These are phyloP conservation scores for Nicotiana tomentosiformis DNA, from an alignment of 257 asterid genomes.

Conservation along the genomic window DNA sequence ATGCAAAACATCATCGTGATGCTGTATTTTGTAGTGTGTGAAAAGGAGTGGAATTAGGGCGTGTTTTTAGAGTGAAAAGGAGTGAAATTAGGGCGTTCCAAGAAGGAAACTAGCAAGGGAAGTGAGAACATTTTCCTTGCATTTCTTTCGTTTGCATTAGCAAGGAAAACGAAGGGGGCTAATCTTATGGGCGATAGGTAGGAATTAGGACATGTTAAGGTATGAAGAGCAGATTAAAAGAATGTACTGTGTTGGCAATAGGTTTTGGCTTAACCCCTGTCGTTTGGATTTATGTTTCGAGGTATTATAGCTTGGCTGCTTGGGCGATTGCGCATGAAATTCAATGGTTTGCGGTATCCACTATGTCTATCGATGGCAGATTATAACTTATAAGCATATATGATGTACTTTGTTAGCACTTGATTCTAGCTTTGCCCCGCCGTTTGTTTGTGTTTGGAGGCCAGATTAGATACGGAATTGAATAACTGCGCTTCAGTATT, in stretches of 20 bases:
- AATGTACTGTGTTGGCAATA: neutral
- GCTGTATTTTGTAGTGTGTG: no score
- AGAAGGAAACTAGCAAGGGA: neutral
- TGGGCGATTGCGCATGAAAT: neutral
- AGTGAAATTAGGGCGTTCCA: neutral
- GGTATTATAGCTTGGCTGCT: neutral
- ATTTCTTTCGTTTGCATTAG: neutral
- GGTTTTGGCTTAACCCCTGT: neutral
- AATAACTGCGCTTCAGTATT: neutral
- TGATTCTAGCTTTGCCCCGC: neutral
- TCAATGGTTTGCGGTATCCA: neutral
- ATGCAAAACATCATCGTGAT: no score
- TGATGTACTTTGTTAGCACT: neutral
- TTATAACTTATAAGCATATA: neutral
- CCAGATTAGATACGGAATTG: neutral
- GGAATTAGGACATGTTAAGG: neutral
- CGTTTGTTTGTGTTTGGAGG: neutral
- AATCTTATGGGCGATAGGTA: neutral
- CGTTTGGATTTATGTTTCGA: neutral
- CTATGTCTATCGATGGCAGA: neutral
- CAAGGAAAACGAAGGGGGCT: neutral
- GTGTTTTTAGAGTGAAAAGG: neutral
- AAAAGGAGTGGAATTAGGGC: no score
- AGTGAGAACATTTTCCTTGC: neutral
- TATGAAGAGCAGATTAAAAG: neutral